Percentiles rank a stretch among this genome's conserved stretches.
Evolutionary conservation across 352 stramenopile genomes (phyloP).

Genomic region (Phytopythium helicoides): DNA sequence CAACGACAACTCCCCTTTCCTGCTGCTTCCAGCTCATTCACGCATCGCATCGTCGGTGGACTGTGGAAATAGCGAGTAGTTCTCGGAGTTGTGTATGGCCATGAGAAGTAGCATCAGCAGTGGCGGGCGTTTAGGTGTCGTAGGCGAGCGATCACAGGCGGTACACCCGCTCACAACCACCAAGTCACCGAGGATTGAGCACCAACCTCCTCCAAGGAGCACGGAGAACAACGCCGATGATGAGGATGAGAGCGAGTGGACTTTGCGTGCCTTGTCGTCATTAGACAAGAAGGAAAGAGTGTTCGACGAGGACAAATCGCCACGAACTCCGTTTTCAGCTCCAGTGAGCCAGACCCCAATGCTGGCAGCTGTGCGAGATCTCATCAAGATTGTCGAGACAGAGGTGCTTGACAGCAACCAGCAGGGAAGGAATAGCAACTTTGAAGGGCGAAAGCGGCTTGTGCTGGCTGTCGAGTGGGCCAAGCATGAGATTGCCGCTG

Average conservation of each 20-base stretch:
- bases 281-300: slow-evolving; percentile 23
- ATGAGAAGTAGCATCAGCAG: too few relatives aligned
- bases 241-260: slow-evolving; percentile 20
- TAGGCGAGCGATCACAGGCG: too few relatives aligned
- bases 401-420: neutral
- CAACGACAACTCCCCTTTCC: too few relatives aligned
- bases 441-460: neutral
- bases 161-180: neutral
- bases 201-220: neutral
- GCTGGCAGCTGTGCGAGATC: neutral
- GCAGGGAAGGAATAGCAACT: neutral
- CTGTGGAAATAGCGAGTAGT: too few relatives aligned
- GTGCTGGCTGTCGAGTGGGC: slow-evolving; percentile 2
- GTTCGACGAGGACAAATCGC: neutral
- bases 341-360: neutral
- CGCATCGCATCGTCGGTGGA: too few relatives aligned
- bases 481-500: slow-evolving; percentile 1
- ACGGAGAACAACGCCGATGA: slow-evolving; percentile 18
- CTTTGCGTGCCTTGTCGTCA: slow-evolving; percentile 21
- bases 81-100: too few relatives aligned
- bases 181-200: neutral
- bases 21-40: too few relatives aligned
- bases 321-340: neutral
- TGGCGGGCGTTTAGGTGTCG: too few relatives aligned
- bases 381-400: neutral